A percentile compares a stretch with the other conserved stretches of the same genome.
Evolutionary conservation across 1,284 basidiomycete genomes (phyloP).

Genomic region (Cutaneotrichosporon dermatis): DNA sequence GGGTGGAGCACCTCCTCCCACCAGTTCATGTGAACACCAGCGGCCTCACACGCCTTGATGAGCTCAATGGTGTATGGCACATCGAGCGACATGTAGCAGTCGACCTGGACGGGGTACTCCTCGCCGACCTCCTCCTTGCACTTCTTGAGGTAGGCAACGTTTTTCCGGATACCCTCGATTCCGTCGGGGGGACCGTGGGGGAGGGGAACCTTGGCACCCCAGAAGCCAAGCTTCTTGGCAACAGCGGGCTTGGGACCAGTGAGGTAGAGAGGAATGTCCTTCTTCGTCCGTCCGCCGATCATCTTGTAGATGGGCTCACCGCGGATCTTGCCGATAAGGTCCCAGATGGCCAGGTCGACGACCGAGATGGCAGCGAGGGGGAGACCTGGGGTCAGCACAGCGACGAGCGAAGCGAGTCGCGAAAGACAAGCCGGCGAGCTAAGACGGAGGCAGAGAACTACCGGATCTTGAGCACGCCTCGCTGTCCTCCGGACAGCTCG

Average conservation of each 20-base stretch:
- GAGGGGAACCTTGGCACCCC: slow-evolving; percentile 54
- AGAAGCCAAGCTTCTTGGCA: slow-evolving; percentile 55
- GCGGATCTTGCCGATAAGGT: slow-evolving; percentile 56
- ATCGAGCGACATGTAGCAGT: slow-evolving; percentile 54
- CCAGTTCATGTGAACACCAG: slow-evolving; percentile 54
- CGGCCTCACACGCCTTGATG: slow-evolving; percentile 49
- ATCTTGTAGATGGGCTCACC: slow-evolving; percentile 57
- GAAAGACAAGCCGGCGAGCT: background rate
- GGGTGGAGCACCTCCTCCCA: slow-evolving; percentile 57
- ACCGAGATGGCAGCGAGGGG: slow-evolving; percentile 55
- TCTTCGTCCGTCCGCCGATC: slow-evolving; percentile 55
- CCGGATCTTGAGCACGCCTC: background rate
- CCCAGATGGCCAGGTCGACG: slow-evolving; percentile 55
- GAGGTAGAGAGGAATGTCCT: slow-evolving; percentile 54
- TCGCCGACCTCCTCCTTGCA: slow-evolving; percentile 51
- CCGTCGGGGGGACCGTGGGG: slow-evolving; percentile 55
- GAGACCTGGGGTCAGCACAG: slow-evolving; percentile 38
- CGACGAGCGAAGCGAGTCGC: no score
- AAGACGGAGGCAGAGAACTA: background rate
- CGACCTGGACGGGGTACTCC: slow-evolving; percentile 55
- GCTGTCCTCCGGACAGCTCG: background rate
- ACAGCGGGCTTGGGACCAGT: slow-evolving; percentile 53
- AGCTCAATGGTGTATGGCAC: slow-evolving; percentile 53
- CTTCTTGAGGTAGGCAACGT: slow-evolving; percentile 53
- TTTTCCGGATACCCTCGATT: slow-evolving; percentile 52